Percentiles rank a stretch among this genome's conserved stretches.
Evolutionary conservation across 306 rosid genomes (phyloP).

Genomic region (Argentina anserina): DNA sequence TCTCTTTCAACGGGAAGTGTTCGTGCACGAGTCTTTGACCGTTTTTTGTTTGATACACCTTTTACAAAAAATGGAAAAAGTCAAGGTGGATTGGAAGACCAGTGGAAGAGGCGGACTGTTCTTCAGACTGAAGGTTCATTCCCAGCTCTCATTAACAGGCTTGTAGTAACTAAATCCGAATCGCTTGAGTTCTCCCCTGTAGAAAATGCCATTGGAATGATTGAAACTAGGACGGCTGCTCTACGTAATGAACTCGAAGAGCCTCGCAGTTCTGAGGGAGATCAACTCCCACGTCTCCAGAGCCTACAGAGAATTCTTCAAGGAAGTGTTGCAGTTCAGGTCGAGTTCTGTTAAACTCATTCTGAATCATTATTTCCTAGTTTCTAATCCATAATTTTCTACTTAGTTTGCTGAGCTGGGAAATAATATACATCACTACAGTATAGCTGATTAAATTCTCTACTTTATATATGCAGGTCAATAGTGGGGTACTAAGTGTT

Average conservation of each 20-base stretch:
- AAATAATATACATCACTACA: background rate
- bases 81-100: conserved; percentile 98
- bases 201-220: conserved; percentile 99
- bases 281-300: conserved; percentile 96
- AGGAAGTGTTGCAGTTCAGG: conserved; percentile 99
- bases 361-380: background rate
- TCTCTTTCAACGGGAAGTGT: conserved; percentile 93
- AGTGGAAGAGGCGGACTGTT: conserved; percentile 94
- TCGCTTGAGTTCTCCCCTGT: conserved; percentile 97
- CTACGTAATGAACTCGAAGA: conserved; percentile 97
- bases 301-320: conserved; percentile 96
- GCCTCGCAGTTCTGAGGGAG: conserved; percentile 98
- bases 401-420: background rate
- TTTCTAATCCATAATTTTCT: background rate
- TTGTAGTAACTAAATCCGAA: conserved; percentile 78
- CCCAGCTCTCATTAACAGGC: conserved; percentile 95
- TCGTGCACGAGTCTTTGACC: conserved; percentile 94
- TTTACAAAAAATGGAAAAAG: conserved; percentile 94
- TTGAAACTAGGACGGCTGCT: conserved; percentile 96
- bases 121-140: conserved; percentile 96
- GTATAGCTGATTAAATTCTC: background rate
- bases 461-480: conserved; percentile 55
- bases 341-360: conserved; percentile 8
- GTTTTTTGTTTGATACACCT: conserved; percentile 95
- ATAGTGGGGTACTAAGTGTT: conserved; percentile 93